phyloP scores from a whole-genome alignment of 495 filamentous ascomycete genomes.

The Aspergillus ostianus region DNA sequence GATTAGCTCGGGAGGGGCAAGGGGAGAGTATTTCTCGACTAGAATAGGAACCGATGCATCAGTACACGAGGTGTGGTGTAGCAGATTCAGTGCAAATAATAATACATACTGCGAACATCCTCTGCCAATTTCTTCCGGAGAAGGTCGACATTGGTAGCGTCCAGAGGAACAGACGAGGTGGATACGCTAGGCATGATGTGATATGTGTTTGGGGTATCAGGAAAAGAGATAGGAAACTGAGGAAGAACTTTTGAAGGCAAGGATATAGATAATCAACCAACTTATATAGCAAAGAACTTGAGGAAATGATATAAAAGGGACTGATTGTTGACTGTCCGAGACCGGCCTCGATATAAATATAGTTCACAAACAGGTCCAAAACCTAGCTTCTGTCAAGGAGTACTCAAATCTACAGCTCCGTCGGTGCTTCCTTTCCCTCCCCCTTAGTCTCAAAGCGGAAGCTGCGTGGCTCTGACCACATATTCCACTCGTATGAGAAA shows the following conservation, averaged over 20 bases:
- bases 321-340: background rate
- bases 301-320: background rate
- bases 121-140: conserved; percentile 17
- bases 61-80: background rate
- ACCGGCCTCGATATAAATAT: background rate
- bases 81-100: background rate
- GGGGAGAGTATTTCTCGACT: conserved; percentile 17
- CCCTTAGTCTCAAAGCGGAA: background rate
- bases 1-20: conserved; percentile 16
- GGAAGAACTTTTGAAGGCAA: background rate
- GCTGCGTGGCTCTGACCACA: background rate
- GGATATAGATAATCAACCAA: background rate
- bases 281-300: background rate
- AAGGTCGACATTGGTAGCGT: conserved; percentile 16
- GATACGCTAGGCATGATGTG: conserved; percentile 14
- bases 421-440: background rate
- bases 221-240: background rate
- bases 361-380: background rate
- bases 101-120: conserved; percentile 14
- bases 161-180: conserved; percentile 3
- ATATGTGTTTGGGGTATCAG: background rate
- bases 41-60: background rate
- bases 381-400: background rate
- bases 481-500: background rate
- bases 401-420: background rate